Evolutionary conservation across 208 protist genomes (phyloP), one percentile per base, ranked within the genome.

Genomic region (Lotmaria passim): DNA sequence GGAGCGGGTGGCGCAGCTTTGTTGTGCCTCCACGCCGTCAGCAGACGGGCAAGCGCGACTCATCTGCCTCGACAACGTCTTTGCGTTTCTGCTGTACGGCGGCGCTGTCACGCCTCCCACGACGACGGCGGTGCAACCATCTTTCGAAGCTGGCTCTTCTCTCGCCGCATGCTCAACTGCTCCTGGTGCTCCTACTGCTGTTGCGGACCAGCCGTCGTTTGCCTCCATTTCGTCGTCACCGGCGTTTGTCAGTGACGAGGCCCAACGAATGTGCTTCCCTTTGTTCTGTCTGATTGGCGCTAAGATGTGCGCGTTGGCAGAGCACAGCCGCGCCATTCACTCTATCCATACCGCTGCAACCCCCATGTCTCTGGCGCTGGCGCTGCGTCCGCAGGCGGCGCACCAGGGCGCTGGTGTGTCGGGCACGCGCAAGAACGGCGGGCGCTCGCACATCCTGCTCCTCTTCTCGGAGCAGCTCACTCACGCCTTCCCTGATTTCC

Each of bases 391-490:
- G 33, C 59, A 46, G 33, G 23, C 15, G 11, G 36, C 11, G 7
- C 11, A 26, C n/a, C 61, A 53, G 43, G 14, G 14, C 57, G 33
- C 34, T 12, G 3, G 30, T 28, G 7, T 30, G 38, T 43, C 50
- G 21, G n/a, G 52, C 56, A 50, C 17, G 24, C 21, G 21, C 11
- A 30, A 36, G 4, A 28, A 26, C 17, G 15, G 17, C 17, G n/a
- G 17, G 19, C 66, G 46, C 5, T 33, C 7, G 3, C 43, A 67
- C 46, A 61, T 78, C 2, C 74, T 76, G 26, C 64, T 89, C 7
- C 72, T 89, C 21, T 82, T 86, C 39, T 52, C 84, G 1, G 73
- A 83, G 14, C 72, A 85, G 66, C 60, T 89, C 24, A 52, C 77
- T 17, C 23, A 23, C 26, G 34, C 36, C 17, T 39, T 86, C 17